Evolutionary conservation across 352 stramenopile species (phyloP).

Genomic region (Blastocystis sp.): DNA sequence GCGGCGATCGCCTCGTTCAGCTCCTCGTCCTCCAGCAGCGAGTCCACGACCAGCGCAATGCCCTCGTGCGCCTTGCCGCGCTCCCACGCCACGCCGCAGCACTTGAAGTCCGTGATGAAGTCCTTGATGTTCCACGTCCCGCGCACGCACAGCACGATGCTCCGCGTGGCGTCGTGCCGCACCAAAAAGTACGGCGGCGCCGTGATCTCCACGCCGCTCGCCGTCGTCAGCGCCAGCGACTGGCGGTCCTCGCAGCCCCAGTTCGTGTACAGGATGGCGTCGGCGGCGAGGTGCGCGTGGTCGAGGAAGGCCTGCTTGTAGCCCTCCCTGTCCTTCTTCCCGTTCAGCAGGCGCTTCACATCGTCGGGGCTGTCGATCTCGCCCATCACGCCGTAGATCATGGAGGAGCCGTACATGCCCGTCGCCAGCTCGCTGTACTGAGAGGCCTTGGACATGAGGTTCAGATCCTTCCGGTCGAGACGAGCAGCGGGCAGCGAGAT

Average conservation of each 20-base stretch:
- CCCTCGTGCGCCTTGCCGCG: not conserved
- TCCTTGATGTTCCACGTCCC: conserved; percentile 49
- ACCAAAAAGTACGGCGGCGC: not conserved
- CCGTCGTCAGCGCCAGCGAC: not conserved
- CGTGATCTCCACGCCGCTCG: not conserved
- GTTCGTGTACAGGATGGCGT: conserved; percentile 19
- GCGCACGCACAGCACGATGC: conserved; percentile 21
- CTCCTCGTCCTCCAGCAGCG: not conserved
- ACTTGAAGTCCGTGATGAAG: conserved; percentile 49
- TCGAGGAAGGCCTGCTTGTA: conserved; percentile 29
- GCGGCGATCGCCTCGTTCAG: not conserved
- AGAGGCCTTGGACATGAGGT: not conserved
- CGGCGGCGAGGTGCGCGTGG: conserved; percentile 1
- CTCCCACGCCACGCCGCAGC: not conserved
- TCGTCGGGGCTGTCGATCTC: conserved; percentile 29
- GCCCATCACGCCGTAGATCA: conserved; percentile 54
- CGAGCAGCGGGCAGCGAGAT: not conserved
- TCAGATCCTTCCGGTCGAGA: not conserved
- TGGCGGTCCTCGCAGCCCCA: conserved; percentile 15
- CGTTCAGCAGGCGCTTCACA: conserved; percentile 35
- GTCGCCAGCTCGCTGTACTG: conserved; percentile 56
- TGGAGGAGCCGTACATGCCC: conserved; percentile 53
- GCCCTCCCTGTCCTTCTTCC: conserved; percentile 10
- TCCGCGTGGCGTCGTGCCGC: not conserved
- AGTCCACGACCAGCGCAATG: not conserved